Base-by-base conservation (phyloP, 306 rosid genomes). In the Malus sylvestris region DNA sequence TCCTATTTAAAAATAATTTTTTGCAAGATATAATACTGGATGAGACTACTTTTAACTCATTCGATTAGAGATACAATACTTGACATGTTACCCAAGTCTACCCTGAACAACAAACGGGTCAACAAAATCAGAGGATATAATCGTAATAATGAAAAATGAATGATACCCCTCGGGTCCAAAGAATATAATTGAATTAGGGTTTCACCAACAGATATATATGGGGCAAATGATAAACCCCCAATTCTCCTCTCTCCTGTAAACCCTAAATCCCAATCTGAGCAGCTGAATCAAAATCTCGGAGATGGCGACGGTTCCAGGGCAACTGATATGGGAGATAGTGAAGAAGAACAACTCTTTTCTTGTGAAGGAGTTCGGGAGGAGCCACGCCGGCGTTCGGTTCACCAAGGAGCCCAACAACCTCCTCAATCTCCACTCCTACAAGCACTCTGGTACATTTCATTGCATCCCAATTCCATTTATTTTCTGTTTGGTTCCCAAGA, bases 281-380 rank as follows among this genome's bases (percentile, higher is more conserved):
- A 27, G 73, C 71, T 13, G 20, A 16, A 80, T 57, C 67, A 53
- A 60, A 80, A 65, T 65, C 76, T 65, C 78, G 23, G 68, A 53
- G 66, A 94, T 94, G 98, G 85, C 98, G 64, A 82, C 90, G 0
- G 91, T 91, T 46, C 87, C 98, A n/a, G 98, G 93, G 55, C 98
- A 86, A n/a, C 86, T 94, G 64, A 73, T 94, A 40, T 94, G 98
- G 98, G 97, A 94, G 96, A 90, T 94, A 52, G 97, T 94, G 80
- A 94, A 94, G 87, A 90, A 70, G 86, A 90, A 94, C 91, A 94
- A 90, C 87, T 92, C 83, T 0, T 94, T 94, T 10, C 79, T 94
- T 82, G 97, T 94, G 22, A 94, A 92, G 72, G 81, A 94, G 87
- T 94, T 94, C 32, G 98, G 98, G 15, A 82, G 82, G 1, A 91